phyloP scores from a whole-genome alignment of 2,329 filamentous ascomycete genomes.

The Talaromyces sp. region DNA sequence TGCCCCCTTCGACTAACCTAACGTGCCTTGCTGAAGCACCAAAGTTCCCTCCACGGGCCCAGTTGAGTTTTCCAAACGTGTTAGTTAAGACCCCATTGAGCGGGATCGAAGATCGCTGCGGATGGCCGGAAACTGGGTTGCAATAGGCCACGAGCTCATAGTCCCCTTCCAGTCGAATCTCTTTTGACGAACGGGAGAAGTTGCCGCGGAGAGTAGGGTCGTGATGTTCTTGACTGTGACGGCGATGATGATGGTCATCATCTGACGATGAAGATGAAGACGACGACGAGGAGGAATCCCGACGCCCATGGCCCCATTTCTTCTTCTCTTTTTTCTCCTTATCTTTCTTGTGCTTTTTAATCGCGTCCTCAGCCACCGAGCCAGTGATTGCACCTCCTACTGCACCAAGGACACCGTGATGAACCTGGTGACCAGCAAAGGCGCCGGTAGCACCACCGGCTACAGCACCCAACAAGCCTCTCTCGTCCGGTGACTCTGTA shows the following conservation, averaged over 20 bases:
- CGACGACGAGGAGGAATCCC: not conserved
- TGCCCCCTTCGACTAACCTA: constrained; percentile 26
- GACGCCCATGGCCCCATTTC: constrained; percentile 5
- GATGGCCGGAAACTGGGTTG: constrained; percentile 25
- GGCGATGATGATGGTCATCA: not conserved
- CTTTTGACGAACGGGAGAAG: constrained; percentile 29
- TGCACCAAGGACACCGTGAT: constrained; percentile 55
- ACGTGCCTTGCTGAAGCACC: constrained; percentile 26
- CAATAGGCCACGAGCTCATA: constrained; percentile 36
- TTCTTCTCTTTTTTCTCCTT: constrained; percentile 1
- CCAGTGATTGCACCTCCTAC: constrained; percentile 55
- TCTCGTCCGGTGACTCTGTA: not conserved
- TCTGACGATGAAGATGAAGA: not conserved
- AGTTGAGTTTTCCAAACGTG: constrained; percentile 30
- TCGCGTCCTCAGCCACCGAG: constrained; percentile 36
- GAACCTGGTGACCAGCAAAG: constrained; percentile 53
- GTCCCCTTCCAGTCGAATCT: constrained; percentile 30
- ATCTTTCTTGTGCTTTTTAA: constrained; percentile 7
- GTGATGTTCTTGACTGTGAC: not conserved
- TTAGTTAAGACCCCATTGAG: constrained; percentile 37
- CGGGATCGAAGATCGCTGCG: constrained; percentile 27
- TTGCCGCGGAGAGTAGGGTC: constrained; percentile 25
- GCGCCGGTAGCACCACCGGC: constrained; percentile 53
- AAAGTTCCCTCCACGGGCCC: constrained; percentile 35
- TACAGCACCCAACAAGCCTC: not conserved